Evolutionary conservation across 2,329 filamentous ascomycete species (phyloP).

Genomic region (Golovinomyces cichoracearum): DNA sequence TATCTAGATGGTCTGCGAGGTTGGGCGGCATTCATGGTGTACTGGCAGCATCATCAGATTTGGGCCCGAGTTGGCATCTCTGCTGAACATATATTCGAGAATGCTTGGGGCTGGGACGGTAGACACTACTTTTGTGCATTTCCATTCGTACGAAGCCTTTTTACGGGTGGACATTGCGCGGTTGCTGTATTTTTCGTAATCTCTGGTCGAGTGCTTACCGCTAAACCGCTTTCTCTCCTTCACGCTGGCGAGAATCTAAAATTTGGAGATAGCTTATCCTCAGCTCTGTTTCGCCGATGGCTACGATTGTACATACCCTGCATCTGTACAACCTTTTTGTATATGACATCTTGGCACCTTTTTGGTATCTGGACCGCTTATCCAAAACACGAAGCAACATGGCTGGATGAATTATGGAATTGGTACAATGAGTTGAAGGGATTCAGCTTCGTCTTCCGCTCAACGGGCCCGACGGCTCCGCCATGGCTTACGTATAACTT

Average conservation of each 20-base stretch:
- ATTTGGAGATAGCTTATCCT: slow-evolving; percentile 19
- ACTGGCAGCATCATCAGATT: slow-evolving; percentile 20
- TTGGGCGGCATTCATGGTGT: slow-evolving; percentile 22
- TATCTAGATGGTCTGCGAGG: slow-evolving; percentile 25
- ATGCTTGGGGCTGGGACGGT: slow-evolving; percentile 14
- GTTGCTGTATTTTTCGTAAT: slow-evolving; percentile 27
- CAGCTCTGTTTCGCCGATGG: slow-evolving; percentile 22
- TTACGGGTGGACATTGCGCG: slow-evolving; percentile 34
- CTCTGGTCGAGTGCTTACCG: slow-evolving; percentile 22
- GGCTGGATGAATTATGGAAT: slow-evolving; percentile 9
- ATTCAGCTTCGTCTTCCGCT: slow-evolving; percentile 38
- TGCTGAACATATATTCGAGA: slow-evolving; percentile 7
- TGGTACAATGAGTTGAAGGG: slow-evolving; percentile 31
- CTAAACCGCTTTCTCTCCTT: slow-evolving; percentile 19
- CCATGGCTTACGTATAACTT: slow-evolving; percentile 32
- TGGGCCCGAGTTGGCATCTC: slow-evolving; percentile 13
- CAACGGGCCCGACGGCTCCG: slow-evolving; percentile 21
- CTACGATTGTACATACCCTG: slow-evolving; percentile 22
- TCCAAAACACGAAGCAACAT: slow-evolving; percentile 6
- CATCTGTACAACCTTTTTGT: slow-evolving; percentile 19
- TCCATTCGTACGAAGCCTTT: slow-evolving; percentile 31
- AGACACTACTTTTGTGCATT: slow-evolving; percentile 20
- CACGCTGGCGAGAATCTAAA: slow-evolving; percentile 16
- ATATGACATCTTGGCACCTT: slow-evolving; percentile 10
- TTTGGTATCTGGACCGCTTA: slow-evolving; percentile 11